phyloP scores from a whole-genome alignment of 257 asterid genomes.

The Scutellaria minor region DNA sequence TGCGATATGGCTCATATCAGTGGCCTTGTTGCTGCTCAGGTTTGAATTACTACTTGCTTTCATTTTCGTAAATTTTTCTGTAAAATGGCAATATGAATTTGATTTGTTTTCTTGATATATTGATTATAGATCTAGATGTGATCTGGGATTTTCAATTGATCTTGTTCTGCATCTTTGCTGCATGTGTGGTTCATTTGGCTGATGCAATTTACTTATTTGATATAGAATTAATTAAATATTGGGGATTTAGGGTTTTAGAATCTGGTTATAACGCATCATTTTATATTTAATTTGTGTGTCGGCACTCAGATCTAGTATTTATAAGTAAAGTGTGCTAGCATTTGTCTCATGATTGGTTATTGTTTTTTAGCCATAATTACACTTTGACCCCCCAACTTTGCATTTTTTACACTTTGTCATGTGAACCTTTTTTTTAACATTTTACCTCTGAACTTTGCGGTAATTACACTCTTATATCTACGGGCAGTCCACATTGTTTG shows the following conservation, averaged over 20 bases:
- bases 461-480: no score
- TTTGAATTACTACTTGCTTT: constrained; percentile 26
- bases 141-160: constrained; percentile 1
- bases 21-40: constrained; percentile 99
- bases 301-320: neutral
- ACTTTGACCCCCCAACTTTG: no score
- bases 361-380: neutral
- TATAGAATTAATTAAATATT: neutral
- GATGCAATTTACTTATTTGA: neutral
- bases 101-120: constrained; percentile 10
- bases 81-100: constrained; percentile 16
- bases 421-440: no score
- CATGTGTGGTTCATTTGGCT: constrained; percentile 24
- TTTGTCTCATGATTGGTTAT: neutral
- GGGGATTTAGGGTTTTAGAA: neutral
- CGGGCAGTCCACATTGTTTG: no score
- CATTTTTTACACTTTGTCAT: no score
- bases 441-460: no score
- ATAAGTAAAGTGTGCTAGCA: neutral
- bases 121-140: constrained; percentile 28
- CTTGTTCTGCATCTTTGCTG: neutral
- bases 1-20: constrained; percentile 99
- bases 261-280: constrained; percentile 2
- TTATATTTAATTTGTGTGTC: neutral
- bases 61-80: neutral